phyloP scores from a whole-genome alignment of 108 stramenopile species.

The Epithemia pelagica region DNA sequence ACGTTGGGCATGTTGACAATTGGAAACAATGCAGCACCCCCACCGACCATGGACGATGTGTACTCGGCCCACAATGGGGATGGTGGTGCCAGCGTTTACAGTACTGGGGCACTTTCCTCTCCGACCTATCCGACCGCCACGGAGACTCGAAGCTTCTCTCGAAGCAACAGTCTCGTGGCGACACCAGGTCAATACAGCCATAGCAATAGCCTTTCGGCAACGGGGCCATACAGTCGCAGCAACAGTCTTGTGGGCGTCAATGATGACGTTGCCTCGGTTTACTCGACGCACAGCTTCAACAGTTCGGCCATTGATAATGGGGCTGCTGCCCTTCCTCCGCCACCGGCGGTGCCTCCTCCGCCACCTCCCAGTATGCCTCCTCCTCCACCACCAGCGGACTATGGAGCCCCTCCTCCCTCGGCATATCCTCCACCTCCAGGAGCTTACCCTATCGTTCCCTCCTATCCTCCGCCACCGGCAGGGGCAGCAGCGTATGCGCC shows the following conservation, averaged over 20 bases:
- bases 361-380: constrained; percentile 7
- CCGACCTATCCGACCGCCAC: constrained; percentile 12
- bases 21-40: constrained; percentile 28
- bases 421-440: no score
- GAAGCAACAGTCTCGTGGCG: constrained; percentile 2
- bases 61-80: constrained; percentile 3
- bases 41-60: constrained; percentile 51
- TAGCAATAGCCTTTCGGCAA: constrained; percentile 9
- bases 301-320: constrained; percentile 11
- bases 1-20: constrained; percentile 39
- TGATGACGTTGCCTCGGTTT: constrained; percentile 4
- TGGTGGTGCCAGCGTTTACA: not conserved
- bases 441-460: no score
- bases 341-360: constrained; percentile 9
- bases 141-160: not conserved
- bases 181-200: not conserved
- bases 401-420: not conserved
- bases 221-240: not conserved
- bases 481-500: constrained; percentile 3
- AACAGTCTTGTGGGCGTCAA: constrained; percentile 15
- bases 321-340: constrained; percentile 12
- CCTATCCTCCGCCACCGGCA: not conserved
- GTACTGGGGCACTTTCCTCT: constrained; percentile 2
- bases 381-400: constrained; percentile 5
- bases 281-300: no score